Evolutionary conservation across 73 alveolate genomes (phyloP).

Genomic region (Durusdinium trenchii): DNA sequence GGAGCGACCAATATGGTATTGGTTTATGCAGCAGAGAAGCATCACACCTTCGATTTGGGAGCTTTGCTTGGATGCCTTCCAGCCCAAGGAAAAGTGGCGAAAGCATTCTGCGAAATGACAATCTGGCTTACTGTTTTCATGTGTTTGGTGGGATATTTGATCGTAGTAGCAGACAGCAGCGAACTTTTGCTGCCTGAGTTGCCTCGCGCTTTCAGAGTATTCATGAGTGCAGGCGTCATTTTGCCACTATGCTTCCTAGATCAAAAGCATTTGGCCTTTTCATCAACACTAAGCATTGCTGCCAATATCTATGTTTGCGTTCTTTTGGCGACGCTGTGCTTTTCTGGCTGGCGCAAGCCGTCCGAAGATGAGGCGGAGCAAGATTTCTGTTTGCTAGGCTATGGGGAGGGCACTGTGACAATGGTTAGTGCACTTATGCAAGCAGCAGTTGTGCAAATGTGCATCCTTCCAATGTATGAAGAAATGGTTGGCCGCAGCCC

Average conservation of each 20-base stretch:
- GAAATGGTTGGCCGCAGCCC: conserved; percentile 52
- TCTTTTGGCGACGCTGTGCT: not conserved
- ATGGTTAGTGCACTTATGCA: conserved; percentile 80
- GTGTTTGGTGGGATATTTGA: conserved; percentile 70
- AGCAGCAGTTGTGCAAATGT: conserved; percentile 79
- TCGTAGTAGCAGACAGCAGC: conserved; percentile 70
- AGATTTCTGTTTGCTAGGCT: conserved; percentile 67
- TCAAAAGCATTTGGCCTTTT: conserved; percentile 66
- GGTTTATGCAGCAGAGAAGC: conserved; percentile 64
- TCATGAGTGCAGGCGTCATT: conserved; percentile 9
- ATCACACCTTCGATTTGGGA: conserved; percentile 39
- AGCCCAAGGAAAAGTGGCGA: not conserved
- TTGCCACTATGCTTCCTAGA: conserved; percentile 71
- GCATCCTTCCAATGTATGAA: conserved; percentile 74
- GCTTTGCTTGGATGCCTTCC: conserved; percentile 43
- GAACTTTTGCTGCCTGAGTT: conserved; percentile 25
- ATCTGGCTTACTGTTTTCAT: conserved; percentile 74
- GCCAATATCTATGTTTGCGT: conserved; percentile 66
- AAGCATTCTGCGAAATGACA: conserved; percentile 22
- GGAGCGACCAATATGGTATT: conserved; percentile 48
- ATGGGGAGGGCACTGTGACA: conserved; percentile 33
- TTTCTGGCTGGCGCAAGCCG: conserved; percentile 46
- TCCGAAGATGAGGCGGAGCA: not conserved
- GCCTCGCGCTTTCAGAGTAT: not conserved
- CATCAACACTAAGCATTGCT: conserved; percentile 64